A percentile compares a stretch with the other conserved stretches of the same genome.
These are phyloP conservation scores for Graphilbum fragrans DNA, from an alignment of 2,329 filamentous ascomycete genomes.

Conservation along the genomic window DNA sequence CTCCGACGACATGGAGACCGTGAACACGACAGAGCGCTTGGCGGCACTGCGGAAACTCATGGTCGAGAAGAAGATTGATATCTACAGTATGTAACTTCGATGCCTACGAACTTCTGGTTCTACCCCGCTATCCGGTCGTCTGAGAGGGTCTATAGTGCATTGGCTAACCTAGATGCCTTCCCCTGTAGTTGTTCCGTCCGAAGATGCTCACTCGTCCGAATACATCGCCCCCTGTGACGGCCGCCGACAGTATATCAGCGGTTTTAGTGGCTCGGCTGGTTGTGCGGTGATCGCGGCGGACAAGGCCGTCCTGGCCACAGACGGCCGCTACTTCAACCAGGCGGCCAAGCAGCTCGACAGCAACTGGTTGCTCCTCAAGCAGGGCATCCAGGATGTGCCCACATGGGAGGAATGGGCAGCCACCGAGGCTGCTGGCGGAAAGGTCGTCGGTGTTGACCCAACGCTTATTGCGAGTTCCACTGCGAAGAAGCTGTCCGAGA, in stretches of 20 bases:
- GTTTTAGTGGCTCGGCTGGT: slow-evolving; percentile 90
- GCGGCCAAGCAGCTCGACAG: slow-evolving; percentile 77
- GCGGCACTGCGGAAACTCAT: slow-evolving; percentile 70
- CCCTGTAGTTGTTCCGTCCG: slow-evolving; percentile 72
- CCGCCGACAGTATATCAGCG: slow-evolving; percentile 80
- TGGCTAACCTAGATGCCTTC: slow-evolving; percentile 20
- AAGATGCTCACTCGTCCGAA: slow-evolving; percentile 95
- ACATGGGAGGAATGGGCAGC: slow-evolving; percentile 97
- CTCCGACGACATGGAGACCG: slow-evolving; percentile 49
- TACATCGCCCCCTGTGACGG: slow-evolving; percentile 96
- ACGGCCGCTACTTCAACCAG: slow-evolving; percentile 97
- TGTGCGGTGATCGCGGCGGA: slow-evolving; percentile 79
- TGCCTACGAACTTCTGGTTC: no score
- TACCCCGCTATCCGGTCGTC: not conserved
- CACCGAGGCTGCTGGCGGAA: slow-evolving; percentile 75
- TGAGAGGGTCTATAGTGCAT: no score
- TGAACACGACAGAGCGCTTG: slow-evolving; percentile 69
- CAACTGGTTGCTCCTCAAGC: slow-evolving; percentile 89
- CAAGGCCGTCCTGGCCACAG: slow-evolving; percentile 83
- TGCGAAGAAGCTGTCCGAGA: slow-evolving; percentile 63
- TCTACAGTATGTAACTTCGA: slow-evolving; percentile 82
- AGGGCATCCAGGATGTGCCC: slow-evolving; percentile 83
- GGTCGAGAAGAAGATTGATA: slow-evolving; percentile 73
- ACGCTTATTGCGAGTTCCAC: slow-evolving; percentile 61
- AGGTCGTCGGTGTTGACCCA: slow-evolving; percentile 82